Percentiles rank a stretch among this genome's conserved stretches.
phyloP scores from a whole-genome alignment of 192 early-diverging fungal species.

The Entomortierella lignicola region DNA sequence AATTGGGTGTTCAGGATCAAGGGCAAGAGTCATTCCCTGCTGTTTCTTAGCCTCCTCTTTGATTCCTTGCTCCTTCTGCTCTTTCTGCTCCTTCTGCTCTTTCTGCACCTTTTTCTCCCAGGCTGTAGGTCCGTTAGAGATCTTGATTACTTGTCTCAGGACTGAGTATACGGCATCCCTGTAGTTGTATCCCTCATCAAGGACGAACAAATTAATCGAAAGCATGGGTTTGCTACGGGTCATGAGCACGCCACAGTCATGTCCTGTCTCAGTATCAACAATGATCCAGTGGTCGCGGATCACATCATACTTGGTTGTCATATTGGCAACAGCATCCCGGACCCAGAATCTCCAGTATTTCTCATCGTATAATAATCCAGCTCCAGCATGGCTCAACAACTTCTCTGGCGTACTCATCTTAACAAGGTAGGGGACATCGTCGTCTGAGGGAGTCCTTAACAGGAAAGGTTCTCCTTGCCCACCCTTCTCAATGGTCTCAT shows the following conservation, averaged over 20 bases:
- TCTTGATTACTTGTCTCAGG: constrained; percentile 1
- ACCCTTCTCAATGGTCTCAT: not conserved
- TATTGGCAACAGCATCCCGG: not conserved
- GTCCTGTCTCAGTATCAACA: constrained; percentile 18
- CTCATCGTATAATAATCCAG: constrained; percentile 18
- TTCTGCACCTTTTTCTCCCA: constrained; percentile 3
- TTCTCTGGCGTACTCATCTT: constrained; percentile 20
- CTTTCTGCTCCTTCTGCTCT: not conserved
- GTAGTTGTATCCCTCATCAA: constrained; percentile 13
- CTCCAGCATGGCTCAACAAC: constrained; percentile 2
- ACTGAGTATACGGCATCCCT: constrained; percentile 16
- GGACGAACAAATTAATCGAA: constrained; percentile 2
- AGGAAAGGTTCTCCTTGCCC: constrained; percentile 7
- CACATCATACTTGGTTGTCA: not conserved
- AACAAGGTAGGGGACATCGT: constrained; percentile 22
- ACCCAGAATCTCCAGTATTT: constrained; percentile 18
- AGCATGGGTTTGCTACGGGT: not conserved
- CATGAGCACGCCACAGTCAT: constrained; percentile 24
- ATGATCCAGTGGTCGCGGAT: constrained; percentile 5
- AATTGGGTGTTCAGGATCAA: constrained; percentile 21
- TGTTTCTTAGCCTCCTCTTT: not conserved
- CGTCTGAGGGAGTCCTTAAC: not conserved
- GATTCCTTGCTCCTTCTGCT: not conserved
- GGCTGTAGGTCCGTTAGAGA: not conserved
- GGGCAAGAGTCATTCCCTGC: not conserved